These are phyloP conservation scores for Podila clonocystis DNA, from an alignment of 192 early-diverging fungal species.

Conservation along the genomic window DNA sequence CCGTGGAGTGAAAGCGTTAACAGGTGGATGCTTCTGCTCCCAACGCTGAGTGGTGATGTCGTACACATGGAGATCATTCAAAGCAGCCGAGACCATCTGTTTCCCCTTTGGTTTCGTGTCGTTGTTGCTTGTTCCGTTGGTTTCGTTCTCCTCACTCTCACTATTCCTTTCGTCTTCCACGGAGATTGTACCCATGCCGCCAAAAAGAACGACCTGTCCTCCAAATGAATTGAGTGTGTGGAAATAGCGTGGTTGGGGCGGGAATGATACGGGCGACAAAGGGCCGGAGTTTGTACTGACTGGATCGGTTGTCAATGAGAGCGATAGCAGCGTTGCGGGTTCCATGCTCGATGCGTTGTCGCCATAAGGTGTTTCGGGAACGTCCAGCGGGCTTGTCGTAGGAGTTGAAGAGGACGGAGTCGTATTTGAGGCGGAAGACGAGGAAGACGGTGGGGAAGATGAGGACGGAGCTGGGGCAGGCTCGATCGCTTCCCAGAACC, in stretches of 20 bases:
- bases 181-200: slow-evolving; percentile 11
- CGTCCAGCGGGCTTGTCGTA: background rate
- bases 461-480: background rate
- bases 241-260: slow-evolving; percentile 15
- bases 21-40: slow-evolving; percentile 16
- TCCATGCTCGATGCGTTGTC: background rate
- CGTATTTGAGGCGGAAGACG: background rate
- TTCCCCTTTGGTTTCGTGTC: background rate
- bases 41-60: slow-evolving; percentile 19
- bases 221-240: slow-evolving; percentile 19
- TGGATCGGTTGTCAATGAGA: slow-evolving; percentile 15
- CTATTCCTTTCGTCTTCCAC: background rate
- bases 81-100: background rate
- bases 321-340: slow-evolving; percentile 15
- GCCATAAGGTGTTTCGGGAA: background rate
- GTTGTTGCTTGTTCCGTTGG: background rate
- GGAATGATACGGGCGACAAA: background rate
- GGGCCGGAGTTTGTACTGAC: slow-evolving; percentile 4
- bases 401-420: slow-evolving; percentile 1
- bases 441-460: background rate
- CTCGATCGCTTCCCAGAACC: slow-evolving; percentile 9
- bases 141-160: background rate
- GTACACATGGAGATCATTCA: slow-evolving; percentile 17
- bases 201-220: slow-evolving; percentile 14
- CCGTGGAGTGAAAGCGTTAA: slow-evolving; percentile 12